Evolutionary conservation across 495 filamentous ascomycete species (phyloP), one percentile per base, ranked within the genome.

Genomic region (Penicillium riverlandense): DNA sequence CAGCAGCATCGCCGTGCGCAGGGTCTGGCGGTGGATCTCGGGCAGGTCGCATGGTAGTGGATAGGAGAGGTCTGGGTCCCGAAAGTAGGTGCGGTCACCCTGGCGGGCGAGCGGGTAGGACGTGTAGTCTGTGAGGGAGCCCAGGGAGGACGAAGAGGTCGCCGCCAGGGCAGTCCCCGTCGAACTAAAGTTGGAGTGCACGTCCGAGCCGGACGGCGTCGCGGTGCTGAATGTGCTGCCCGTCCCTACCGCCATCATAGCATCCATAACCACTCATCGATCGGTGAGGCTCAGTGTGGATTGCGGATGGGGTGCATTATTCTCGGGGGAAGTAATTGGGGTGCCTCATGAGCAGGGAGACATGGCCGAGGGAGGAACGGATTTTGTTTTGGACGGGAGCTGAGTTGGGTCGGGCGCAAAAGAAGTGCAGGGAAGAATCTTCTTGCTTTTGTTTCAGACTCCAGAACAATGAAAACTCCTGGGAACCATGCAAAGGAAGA

Each of bases 1-100:
- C 49, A 86, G 78, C 38, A 89, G 73, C 54, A 96, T 79, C 48
- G 90, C 70, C 8, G 90, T 92, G 46, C 86, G 80, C 43, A 96
- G 73, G 44, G 80, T 87, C 60, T 97, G 91, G 35, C 90, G 76
- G 59, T 95, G 88, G 47, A 95, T 74, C 64, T 96, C 91, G 39
- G 81, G 71, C 29, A 95, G 75, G 69, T 96, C 91, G 65, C 87
- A 85, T 44, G 91, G 91, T 11, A 97, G 69, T 30, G 88, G 88
- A 53, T 97, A 96, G 10, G 81, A 58, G 35, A 85, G 69, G 11
- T 80, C 77, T 15, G 76, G 72, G 54, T 96, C 88, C 49, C 85
- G 80, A 48, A 94, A 75, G 61, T 88, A 96, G 32, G 82, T 84
- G 32, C 90, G 82, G 38, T 88, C 88, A 58, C 88, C 78, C 44